Evolutionary conservation across 495 filamentous ascomycete species (phyloP), one percentile per base, ranked within the genome.

Genomic region (Hyaloscypha finlandica): DNA sequence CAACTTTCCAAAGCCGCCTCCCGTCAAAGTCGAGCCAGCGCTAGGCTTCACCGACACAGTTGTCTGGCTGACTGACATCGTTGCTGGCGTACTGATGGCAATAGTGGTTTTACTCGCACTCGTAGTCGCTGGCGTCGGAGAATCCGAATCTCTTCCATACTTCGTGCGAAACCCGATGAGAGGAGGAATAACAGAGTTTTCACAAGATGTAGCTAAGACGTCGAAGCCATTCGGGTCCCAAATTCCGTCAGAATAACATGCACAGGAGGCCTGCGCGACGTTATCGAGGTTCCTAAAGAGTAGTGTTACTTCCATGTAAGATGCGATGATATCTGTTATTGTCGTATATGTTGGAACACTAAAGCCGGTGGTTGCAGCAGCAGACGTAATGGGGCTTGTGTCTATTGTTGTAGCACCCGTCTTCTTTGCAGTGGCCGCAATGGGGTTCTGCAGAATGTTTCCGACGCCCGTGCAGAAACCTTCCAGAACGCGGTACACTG

Each of bases 381-480:
- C 52, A 12, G 59, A 14, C 6, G 65, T 54, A 16, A 31, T 55
- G 20, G 22, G 53, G 4, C 6, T 3, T 31, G 53, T 16, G 20
- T 3, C 14, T 9, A 29, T 6, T 25, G 22, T 2, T 25, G 4
- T 4, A 55, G 20, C n/a, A n/a, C n/a, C 29, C 20, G 53, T 31
- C 3, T 31, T 2, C 22, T 8, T 4, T 55, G 29, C 20, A 6
- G 29, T 31, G 20, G 22, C 20, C 3, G 53, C 3, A 25, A 14
- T 31, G 2, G 20, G n/a, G n/a, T n/a, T n/a, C n/a, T n/a, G n/a
- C 20, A 53, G 48, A 19, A 68, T 37, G 39, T 64, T 22, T 30
- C 66, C 66, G 64, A 57, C 54, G 42, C 19, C 31, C 8, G 54
- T 45, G 32, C 66, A 68, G 52, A 64, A 68, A 14, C 61, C 55